phyloP scores from a whole-genome alignment of 192 early-diverging fungal genomes.

The Mortierella claussenii region DNA sequence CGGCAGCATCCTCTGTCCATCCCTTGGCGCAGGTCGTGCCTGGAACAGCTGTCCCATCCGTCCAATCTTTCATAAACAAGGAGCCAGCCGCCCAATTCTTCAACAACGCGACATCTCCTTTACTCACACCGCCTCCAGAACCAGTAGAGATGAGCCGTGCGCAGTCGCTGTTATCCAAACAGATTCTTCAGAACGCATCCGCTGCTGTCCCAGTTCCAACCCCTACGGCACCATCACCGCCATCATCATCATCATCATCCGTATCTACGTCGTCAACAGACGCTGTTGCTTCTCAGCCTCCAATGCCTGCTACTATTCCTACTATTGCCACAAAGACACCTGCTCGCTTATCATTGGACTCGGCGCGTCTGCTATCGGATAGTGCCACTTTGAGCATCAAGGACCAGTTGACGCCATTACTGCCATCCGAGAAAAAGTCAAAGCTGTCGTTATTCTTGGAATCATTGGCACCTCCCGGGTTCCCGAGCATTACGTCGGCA shows the following conservation, averaged over 20 bases:
- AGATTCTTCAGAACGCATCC: not conserved
- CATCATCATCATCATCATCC: no score
- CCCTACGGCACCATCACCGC: no score
- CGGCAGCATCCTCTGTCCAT: not conserved
- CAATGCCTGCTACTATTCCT: not conserved
- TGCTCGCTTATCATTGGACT: not conserved
- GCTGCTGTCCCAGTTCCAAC: no score
- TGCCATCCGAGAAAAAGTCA: conserved; percentile 20
- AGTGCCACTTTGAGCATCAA: not conserved
- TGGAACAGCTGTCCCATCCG: not conserved
- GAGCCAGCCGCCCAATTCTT: no score
- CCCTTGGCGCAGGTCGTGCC: not conserved
- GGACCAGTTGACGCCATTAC: conserved; percentile 1
- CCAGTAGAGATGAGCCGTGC: conserved; percentile 14
- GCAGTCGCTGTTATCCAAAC: conserved; percentile 21
- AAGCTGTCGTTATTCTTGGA: conserved; percentile 1
- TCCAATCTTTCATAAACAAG: no score
- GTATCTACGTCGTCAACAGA: no score
- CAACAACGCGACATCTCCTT: not conserved
- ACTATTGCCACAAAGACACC: not conserved
- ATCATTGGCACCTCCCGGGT: conserved; percentile 11
- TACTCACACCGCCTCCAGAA: not conserved
- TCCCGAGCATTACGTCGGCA: not conserved
- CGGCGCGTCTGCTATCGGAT: not conserved
- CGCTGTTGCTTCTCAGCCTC: not conserved